Conservation (phyloP, 202 grass and related monocot species). For the Setaria viridis region DNA sequence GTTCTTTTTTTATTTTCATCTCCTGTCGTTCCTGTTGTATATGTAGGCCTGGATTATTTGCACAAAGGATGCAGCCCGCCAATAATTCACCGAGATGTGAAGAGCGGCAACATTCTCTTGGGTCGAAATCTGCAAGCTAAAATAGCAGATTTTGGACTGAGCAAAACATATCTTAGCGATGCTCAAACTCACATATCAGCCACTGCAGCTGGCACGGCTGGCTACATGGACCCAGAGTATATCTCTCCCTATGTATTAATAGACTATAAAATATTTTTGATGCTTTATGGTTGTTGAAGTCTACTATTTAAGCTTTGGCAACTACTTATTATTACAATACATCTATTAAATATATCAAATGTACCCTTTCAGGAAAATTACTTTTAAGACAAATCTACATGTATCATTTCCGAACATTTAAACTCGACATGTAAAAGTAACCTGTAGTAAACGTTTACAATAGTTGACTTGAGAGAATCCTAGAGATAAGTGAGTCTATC, state of each 20-base stretch:
- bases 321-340: too few species aligned
- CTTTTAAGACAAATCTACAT: too few species aligned
- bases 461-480: too few species aligned
- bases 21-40: background rate
- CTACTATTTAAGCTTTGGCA: too few species aligned
- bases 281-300: too few species aligned
- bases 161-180: constrained; percentile 44
- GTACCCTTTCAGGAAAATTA: too few species aligned
- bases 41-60: constrained; percentile 9
- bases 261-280: too few species aligned
- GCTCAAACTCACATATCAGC: constrained; percentile 43
- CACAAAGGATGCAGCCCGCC: constrained; percentile 51
- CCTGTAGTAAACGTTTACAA: too few species aligned
- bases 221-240: constrained; percentile 61
- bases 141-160: constrained; percentile 63
- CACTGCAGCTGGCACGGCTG: constrained; percentile 38
- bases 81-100: constrained; percentile 65
- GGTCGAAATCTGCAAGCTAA: constrained; percentile 54
- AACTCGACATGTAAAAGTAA: too few species aligned
- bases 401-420: too few species aligned
- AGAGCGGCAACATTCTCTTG: constrained; percentile 57
- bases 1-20: background rate
- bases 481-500: too few species aligned
- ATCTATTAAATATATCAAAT: too few species aligned
- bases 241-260: background rate